Evolutionary conservation across 129 eudicot species (phyloP).

Genomic region (Artemisia tridentata): DNA sequence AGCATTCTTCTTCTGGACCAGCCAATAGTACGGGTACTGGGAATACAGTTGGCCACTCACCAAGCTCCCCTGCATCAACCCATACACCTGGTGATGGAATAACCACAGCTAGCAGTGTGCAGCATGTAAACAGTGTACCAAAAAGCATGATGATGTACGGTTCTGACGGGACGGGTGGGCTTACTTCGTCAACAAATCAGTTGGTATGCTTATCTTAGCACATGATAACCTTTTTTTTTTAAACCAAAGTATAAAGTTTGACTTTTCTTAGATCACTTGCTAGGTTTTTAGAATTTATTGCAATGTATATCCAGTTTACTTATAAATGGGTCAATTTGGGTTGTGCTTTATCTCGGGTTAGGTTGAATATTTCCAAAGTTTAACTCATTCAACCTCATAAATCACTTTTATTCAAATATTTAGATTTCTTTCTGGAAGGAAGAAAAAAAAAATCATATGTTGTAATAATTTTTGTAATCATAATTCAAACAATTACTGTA

Average conservation of each 20-base stretch:
- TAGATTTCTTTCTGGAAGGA: too few relatives aligned
- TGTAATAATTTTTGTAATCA: too few relatives aligned
- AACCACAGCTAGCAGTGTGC: constrained; percentile 56
- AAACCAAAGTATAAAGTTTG: not conserved
- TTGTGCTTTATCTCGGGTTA: too few relatives aligned
- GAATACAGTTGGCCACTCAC: constrained; percentile 72
- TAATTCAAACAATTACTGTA: too few relatives aligned
- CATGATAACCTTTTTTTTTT: not conserved
- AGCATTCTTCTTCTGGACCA: constrained; percentile 85
- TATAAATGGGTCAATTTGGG: too few relatives aligned
- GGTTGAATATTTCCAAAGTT: too few relatives aligned
- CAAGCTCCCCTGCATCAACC: constrained; percentile 79
- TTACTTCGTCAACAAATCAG: constrained; percentile 79
- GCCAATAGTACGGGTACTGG: constrained; percentile 93
- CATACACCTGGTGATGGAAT: constrained; percentile 91
- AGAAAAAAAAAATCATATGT: too few relatives aligned
- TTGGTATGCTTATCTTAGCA: constrained; percentile 39
- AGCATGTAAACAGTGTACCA: constrained; percentile 45
- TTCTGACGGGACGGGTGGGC: constrained; percentile 62
- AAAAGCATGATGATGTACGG: constrained; percentile 76
- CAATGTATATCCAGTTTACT: not conserved
- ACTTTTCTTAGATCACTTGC: not conserved
- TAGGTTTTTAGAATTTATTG: not conserved
- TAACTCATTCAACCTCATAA: too few relatives aligned
- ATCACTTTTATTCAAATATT: too few relatives aligned